Evolutionary conservation across 768 basidiomycete genomes (phyloP).

Genomic region (Amanita muscaria): DNA sequence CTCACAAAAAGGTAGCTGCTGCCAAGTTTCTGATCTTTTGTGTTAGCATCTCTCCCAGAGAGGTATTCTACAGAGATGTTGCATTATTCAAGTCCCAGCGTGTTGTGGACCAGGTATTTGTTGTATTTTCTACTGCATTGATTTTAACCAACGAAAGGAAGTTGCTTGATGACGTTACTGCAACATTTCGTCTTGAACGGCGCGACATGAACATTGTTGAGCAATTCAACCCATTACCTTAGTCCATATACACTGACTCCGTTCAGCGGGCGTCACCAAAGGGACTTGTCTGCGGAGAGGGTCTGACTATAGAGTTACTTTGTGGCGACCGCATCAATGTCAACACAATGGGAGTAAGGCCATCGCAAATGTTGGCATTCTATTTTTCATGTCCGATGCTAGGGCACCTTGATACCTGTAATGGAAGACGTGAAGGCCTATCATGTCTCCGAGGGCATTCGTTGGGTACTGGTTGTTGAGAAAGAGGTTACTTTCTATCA

Average conservation of each 20-base stretch:
- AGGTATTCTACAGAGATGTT: constrained; percentile 85
- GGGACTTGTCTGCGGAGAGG: constrained; percentile 72
- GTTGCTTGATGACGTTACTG: constrained; percentile 87
- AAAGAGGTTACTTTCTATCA: constrained; percentile 61
- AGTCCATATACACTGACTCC: neutral
- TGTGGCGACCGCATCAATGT: constrained; percentile 42
- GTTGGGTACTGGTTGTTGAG: constrained; percentile 85
- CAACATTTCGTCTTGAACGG: constrained; percentile 65
- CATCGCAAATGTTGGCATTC: neutral
- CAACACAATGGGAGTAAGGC: constrained; percentile 51
- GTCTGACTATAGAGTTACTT: constrained; percentile 47
- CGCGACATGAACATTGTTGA: constrained; percentile 75
- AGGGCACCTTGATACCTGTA: constrained; percentile 75
- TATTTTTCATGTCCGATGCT: neutral
- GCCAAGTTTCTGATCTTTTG: neutral
- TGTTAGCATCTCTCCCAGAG: constrained; percentile 36
- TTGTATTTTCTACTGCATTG: constrained; percentile 1
- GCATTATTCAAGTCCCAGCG: constrained; percentile 66
- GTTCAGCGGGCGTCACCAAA: constrained; percentile 82
- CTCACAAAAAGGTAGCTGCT: constrained; percentile 52
- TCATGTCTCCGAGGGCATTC: constrained; percentile 39
- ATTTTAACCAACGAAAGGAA: constrained; percentile 20
- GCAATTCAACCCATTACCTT: constrained; percentile 11
- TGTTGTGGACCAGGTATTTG: constrained; percentile 64
- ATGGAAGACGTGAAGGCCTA: constrained; percentile 64